phyloP scores from a whole-genome alignment of 2,329 filamentous ascomycete species.

The Fusarium coicis region DNA sequence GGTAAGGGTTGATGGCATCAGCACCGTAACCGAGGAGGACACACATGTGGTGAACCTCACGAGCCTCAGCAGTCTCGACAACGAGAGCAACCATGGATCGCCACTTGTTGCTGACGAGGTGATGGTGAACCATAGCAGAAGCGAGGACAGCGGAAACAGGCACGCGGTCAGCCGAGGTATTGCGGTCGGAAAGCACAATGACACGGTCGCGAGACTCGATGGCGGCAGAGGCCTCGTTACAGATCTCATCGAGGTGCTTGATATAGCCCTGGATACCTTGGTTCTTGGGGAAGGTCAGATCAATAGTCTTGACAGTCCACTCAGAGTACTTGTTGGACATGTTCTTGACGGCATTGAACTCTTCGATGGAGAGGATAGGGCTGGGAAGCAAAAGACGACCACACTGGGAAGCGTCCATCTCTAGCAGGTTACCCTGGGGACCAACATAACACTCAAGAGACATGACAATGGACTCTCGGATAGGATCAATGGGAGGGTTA shows the following conservation, averaged over 20 bases:
- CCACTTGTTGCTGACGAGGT: constrained; percentile 96
- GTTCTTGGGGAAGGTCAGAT: constrained; percentile 91
- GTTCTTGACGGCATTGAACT: constrained; percentile 88
- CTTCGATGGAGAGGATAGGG: constrained; percentile 86
- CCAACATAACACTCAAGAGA: constrained; percentile 96
- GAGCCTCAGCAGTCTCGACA: constrained; percentile 92
- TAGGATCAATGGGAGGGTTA: constrained; percentile 96
- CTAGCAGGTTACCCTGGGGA: constrained; percentile 92
- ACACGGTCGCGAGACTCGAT: constrained; percentile 87
- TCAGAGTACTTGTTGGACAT: constrained; percentile 76
- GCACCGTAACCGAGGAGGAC: constrained; percentile 96
- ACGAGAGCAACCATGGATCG: constrained; percentile 87
- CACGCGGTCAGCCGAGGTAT: constrained; percentile 83
- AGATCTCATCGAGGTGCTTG: constrained; percentile 88
- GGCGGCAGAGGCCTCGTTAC: constrained; percentile 82
- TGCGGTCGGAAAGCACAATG: constrained; percentile 89
- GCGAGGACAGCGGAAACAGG: constrained; percentile 87
- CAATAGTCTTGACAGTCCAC: constrained; percentile 91
- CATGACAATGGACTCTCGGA: constrained; percentile 98
- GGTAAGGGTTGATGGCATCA: constrained; percentile 93
- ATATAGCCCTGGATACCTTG: constrained; percentile 87
- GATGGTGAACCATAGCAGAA: constrained; percentile 94
- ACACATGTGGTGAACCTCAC: constrained; percentile 98
- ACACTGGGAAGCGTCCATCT: constrained; percentile 93
- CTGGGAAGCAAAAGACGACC: constrained; percentile 86